phyloP scores from a whole-genome alignment of 768 basidiomycete genomes.

The Leucocoprinus sp. region DNA sequence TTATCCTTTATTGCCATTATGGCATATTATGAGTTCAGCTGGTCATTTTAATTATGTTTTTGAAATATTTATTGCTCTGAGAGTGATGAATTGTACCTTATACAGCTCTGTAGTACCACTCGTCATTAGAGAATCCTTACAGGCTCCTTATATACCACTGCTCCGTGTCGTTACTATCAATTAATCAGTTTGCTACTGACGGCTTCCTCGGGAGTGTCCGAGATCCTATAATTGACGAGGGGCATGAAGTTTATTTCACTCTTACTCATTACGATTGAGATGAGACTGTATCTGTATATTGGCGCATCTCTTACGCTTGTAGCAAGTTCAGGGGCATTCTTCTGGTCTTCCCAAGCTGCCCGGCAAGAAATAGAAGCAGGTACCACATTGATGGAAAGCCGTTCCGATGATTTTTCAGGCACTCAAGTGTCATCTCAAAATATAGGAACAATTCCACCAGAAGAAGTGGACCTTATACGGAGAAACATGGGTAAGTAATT shows the following conservation, averaged over 20 bases:
- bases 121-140: no score
- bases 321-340: background rate
- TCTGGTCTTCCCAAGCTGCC: conserved; percentile 4
- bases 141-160: no score
- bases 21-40: background rate
- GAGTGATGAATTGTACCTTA: background rate
- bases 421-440: background rate
- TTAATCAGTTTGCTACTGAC: no score
- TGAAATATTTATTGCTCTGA: background rate
- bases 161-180: no score
- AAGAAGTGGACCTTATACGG: conserved; percentile 3
- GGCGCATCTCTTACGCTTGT: background rate
- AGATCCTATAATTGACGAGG: background rate
- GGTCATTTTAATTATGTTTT: background rate
- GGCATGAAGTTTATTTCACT: background rate
- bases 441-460: conserved; percentile 1
- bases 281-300: background rate
- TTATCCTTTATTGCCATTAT: background rate
- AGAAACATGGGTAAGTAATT: conserved; percentile 2
- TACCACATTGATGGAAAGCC: background rate
- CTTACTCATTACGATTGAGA: background rate
- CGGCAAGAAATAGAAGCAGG: background rate
- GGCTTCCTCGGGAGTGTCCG: conserved; percentile 3
- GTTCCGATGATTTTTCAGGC: background rate
- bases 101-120: background rate